Conservation (phyloP, 345 rosid species). For the Brassica nigra region DNA sequence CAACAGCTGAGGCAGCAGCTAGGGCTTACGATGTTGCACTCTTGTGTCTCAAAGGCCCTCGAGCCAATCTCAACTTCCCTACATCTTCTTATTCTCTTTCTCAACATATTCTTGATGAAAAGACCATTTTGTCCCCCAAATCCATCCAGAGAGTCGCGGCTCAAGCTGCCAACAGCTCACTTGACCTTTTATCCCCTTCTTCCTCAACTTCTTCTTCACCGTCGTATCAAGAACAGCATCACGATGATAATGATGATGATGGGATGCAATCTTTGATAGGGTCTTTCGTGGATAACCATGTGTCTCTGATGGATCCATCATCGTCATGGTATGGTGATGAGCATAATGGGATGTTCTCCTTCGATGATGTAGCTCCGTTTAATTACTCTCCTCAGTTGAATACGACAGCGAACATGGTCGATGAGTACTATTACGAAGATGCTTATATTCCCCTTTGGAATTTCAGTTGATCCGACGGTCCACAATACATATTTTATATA, state of each 20-base stretch:
- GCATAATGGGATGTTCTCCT: constrained; percentile 46
- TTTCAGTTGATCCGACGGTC: constrained; percentile 54
- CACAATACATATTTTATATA: constrained; percentile 14
- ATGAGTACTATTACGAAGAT: constrained; percentile 65
- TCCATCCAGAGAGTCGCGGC: constrained; percentile 91
- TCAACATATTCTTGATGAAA: constrained; percentile 30
- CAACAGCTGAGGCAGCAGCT: constrained; percentile 96
- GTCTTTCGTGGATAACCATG: constrained; percentile 36
- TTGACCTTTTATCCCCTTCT: constrained; percentile 29
- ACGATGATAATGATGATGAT: constrained; percentile 47
- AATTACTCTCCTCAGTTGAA: constrained; percentile 43
- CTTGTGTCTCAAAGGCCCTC: constrained; percentile 86
- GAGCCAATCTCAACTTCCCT: constrained; percentile 88
- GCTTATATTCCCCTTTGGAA: constrained; percentile 79
- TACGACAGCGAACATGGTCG: constrained; percentile 23
- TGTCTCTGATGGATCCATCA: constrained; percentile 43
- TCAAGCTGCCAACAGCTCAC: constrained; percentile 52
- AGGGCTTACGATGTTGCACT: constrained; percentile 98
- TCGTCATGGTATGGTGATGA: constrained; percentile 45
- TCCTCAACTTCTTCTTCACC: constrained; percentile 34
- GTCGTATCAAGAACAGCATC: constrained; percentile 32
- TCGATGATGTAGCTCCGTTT: constrained; percentile 40
- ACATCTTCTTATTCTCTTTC: constrained; percentile 49
- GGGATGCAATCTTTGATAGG: constrained; percentile 44
- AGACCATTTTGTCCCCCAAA: constrained; percentile 71